These are phyloP conservation scores for Ogataea corticis DNA, from an alignment of 805 yeast genomes.

Conservation along the genomic window DNA sequence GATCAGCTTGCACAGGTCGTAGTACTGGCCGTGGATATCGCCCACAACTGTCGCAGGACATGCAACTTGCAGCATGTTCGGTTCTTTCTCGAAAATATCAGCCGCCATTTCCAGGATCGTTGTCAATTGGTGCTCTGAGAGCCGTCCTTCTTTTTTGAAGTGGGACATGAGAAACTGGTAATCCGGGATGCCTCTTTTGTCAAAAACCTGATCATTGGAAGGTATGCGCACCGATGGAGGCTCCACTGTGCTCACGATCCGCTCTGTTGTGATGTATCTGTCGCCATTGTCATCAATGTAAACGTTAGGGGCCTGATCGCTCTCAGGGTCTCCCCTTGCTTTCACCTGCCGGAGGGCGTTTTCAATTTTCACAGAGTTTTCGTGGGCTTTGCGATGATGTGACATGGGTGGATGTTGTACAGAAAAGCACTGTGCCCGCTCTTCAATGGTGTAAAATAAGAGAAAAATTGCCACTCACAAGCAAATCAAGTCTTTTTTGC, in stretches of 20 bases:
- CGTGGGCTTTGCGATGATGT: slow-evolving; percentile 28
- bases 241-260: slow-evolving; percentile 54
- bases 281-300: slow-evolving; percentile 60
- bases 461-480: too few relatives aligned
- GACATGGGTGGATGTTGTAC: too few relatives aligned
- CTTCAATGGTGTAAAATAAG: too few relatives aligned
- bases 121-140: slow-evolving; percentile 68
- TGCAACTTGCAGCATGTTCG: slow-evolving; percentile 74
- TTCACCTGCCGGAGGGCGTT: slow-evolving; percentile 67
- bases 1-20: slow-evolving; percentile 82
- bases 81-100: slow-evolving; percentile 62
- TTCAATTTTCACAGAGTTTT: slow-evolving; percentile 57
- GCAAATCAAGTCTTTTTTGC: slow-evolving; percentile 8
- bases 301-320: slow-evolving; percentile 38
- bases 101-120: slow-evolving; percentile 67
- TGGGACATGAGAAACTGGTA: slow-evolving; percentile 71
- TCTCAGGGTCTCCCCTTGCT: slow-evolving; percentile 35
- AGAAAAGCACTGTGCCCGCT: too few relatives aligned
- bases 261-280: slow-evolving; percentile 51
- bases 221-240: slow-evolving; percentile 71
- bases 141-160: slow-evolving; percentile 77
- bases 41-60: slow-evolving; percentile 97
- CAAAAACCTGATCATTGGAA: slow-evolving; percentile 66
- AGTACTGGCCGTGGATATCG: slow-evolving; percentile 96
- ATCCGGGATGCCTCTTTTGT: slow-evolving; percentile 63